Evolutionary conservation across 352 stramenopile species (phyloP).

Genomic region (Pythium scleroteichum): DNA sequence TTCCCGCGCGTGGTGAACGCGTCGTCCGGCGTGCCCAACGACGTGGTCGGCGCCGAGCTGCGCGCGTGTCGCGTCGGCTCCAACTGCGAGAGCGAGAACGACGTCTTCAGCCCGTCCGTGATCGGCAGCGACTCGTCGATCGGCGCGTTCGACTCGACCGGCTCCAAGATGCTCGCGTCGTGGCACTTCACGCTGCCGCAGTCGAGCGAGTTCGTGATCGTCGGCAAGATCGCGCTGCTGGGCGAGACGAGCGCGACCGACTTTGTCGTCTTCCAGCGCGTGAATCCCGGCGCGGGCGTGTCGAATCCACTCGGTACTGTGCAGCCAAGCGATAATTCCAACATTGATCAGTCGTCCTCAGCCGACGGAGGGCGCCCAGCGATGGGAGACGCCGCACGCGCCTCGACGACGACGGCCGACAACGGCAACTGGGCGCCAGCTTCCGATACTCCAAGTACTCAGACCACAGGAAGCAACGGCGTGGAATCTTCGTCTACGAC

Average conservation of each 20-base stretch:
- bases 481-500: too few relatives aligned
- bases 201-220: slow-evolving; percentile 54
- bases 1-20: slow-evolving; percentile 65
- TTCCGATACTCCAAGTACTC: too few relatives aligned
- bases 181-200: slow-evolving; percentile 46
- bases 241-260: slow-evolving; percentile 22
- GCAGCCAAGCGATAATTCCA: background rate
- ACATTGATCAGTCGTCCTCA: too few relatives aligned
- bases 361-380: too few relatives aligned
- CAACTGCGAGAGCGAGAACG: slow-evolving; percentile 51
- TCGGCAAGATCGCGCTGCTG: slow-evolving; percentile 56
- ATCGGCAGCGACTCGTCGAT: slow-evolving; percentile 28
- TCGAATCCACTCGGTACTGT: background rate
- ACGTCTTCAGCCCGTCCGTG: slow-evolving; percentile 15
- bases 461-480: too few relatives aligned
- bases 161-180: slow-evolving; percentile 45
- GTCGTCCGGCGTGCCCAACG: slow-evolving; percentile 34
- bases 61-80: slow-evolving; percentile 59
- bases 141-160: slow-evolving; percentile 43
- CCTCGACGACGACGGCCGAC: too few relatives aligned
- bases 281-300: background rate
- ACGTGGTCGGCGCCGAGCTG: slow-evolving; percentile 44
- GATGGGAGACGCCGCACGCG: too few relatives aligned
- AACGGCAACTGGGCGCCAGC: too few relatives aligned
- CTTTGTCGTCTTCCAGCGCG: background rate